phyloP scores from a whole-genome alignment of 345 rosid genomes.

The Heritiera littoralis region DNA sequence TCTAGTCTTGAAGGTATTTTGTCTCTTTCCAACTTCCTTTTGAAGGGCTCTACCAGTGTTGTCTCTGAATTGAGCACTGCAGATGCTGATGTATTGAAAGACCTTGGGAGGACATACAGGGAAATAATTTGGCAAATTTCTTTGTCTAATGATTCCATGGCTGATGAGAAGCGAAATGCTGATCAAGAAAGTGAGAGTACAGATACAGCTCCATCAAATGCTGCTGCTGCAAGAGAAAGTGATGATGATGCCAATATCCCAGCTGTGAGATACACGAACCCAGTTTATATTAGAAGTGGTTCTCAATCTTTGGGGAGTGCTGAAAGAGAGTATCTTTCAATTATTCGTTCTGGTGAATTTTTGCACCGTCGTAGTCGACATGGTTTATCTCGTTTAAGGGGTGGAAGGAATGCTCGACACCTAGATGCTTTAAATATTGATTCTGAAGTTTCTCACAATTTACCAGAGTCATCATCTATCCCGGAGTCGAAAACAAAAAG shows the following conservation, averaged over 20 bases:
- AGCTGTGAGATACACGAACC: conserved; percentile 71
- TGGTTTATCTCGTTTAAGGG: conserved; percentile 79
- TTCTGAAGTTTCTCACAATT: conserved; percentile 55
- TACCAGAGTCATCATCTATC: conserved; percentile 57
- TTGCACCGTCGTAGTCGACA: conserved; percentile 81
- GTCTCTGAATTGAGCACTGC: conserved; percentile 80
- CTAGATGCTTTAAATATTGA: conserved; percentile 72
- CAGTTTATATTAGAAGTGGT: conserved; percentile 70
- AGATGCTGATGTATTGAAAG: conserved; percentile 89
- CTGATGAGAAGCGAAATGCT: conserved; percentile 57
- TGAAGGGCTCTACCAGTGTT: conserved; percentile 76
- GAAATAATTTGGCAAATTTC: conserved; percentile 90
- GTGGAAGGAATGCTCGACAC: conserved; percentile 87
- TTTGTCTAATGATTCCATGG: conserved; percentile 65
- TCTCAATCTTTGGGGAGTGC: conserved; percentile 79
- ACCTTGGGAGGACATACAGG: conserved; percentile 71
- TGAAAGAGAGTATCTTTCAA: conserved; percentile 78
- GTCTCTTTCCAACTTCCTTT: conserved; percentile 72
- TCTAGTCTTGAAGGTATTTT: conserved; percentile 77
- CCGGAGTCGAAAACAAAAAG: conserved; percentile 76
- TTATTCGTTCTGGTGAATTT: conserved; percentile 76
- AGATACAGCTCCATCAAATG: conserved; percentile 57
- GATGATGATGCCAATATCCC: conserved; percentile 75
- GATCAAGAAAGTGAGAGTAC: conserved; percentile 61
- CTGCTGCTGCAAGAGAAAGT: conserved; percentile 72